Conservation (phyloP, 1,284 basidiomycete genomes). For the Cutaneotrichosporon spelunceum region DNA sequence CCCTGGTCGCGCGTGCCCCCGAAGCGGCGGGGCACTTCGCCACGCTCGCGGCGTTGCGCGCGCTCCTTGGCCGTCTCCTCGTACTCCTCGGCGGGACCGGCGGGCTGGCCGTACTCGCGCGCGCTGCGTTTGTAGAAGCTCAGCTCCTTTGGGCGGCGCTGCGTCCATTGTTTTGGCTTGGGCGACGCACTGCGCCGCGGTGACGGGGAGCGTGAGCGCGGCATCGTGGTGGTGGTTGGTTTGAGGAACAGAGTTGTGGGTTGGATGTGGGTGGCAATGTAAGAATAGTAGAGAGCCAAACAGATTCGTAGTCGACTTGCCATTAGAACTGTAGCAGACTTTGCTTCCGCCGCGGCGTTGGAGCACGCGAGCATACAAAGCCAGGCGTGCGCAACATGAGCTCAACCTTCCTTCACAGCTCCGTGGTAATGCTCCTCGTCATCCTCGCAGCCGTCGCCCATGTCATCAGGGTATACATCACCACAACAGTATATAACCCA, state of each 20-base stretch:
- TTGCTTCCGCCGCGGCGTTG: no score
- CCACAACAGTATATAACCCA: constrained; percentile 10
- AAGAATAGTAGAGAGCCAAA: background rate
- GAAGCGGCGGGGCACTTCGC: constrained; percentile 44
- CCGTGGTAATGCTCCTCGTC: no score
- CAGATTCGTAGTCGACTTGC: no score
- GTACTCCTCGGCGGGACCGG: constrained; percentile 7
- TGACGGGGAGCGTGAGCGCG: constrained; percentile 39
- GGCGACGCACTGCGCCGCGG: constrained; percentile 22
- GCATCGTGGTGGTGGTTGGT: constrained; percentile 20
- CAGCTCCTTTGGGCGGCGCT: constrained; percentile 43
- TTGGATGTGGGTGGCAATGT: background rate
- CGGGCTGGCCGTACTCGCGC: constrained; percentile 12
- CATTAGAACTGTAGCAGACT: no score
- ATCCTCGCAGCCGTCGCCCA: background rate
- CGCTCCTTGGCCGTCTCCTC: constrained; percentile 39
- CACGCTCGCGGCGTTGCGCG: constrained; percentile 38
- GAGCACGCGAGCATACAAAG: no score
- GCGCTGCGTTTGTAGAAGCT: constrained; percentile 52
- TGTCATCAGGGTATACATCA: constrained; percentile 4
- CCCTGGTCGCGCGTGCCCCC: constrained; percentile 47
- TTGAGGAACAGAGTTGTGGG: background rate
- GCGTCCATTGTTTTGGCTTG: constrained; percentile 21
- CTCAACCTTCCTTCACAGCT: no score
- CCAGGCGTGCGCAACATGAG: no score